Base-by-base conservation (phyloP, 805 yeast species). In the Barnettozyma populi region DNA sequence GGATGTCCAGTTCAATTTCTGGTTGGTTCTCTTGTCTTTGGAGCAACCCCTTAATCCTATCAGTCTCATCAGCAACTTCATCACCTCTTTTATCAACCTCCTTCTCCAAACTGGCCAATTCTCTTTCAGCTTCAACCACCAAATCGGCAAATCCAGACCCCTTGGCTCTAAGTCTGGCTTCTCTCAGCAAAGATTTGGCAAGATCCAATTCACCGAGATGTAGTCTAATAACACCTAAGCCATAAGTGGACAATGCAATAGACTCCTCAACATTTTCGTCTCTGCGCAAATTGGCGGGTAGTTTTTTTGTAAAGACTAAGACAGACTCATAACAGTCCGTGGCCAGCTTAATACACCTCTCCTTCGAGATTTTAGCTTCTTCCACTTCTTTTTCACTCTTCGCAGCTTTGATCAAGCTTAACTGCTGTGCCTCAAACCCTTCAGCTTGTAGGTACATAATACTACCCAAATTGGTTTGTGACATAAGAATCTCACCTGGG, bases 161-260 rank as follows among this genome's bases (percentile, higher is more conserved):
- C 55, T 75, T 74, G 0, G 95, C 90, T 50, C 89, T 71, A 23
- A 80, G 72, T 31, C 87, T 74, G 0, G 96, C 80, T 60, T 86
- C 90, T 7, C 82, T 69, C 41, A 90, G 68, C 24, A 77, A 67
- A 37, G 79, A 70, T 53, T 77, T 79, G 0, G 96, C 90, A 46
- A 73, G 66, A 2, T 71, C 74, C 47, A 76, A 70, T 10, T 81
- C 67, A 1, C 82, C 77, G 41, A 71, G 60, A 56, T 86, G 87
- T n/a, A 84, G 65, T 39, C 78, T 74, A 10, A 88, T 74, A 5
- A 90, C 95, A 2, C 97, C 98, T 36, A 87, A 70, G 0, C 96
- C 95, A 60, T 86, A 90, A 0, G 89, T 80, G 0, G 96, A 80
- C 61, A 90, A 71, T 0, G 95, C 94, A 37, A 85, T 80, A 1